Conservation (phyloP, 345 rosid species). For the Durio zibethinus region DNA sequence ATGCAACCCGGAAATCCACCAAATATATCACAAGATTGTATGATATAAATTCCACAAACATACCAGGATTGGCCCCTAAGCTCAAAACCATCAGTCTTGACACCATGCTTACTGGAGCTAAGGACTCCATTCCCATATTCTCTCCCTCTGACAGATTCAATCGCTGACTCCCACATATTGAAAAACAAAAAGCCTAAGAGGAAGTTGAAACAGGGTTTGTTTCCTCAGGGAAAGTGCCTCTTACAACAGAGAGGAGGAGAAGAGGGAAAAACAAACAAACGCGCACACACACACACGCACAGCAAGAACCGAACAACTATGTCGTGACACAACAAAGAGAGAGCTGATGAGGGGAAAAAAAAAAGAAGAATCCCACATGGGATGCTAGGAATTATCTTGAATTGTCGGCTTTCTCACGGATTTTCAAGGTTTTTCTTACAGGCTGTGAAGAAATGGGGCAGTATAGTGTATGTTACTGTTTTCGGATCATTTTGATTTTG, state of each 20-base stretch:
- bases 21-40: neutral
- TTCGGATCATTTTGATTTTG: conserved; percentile 18
- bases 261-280: neutral
- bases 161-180: conserved; percentile 93
- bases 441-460: conserved; percentile 59
- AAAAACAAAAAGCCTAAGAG: neutral
- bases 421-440: conserved; percentile 27
- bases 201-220: conserved; percentile 6
- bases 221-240: neutral
- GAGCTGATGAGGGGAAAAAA: neutral
- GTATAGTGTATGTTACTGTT: conserved; percentile 12
- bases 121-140: conserved; percentile 74
- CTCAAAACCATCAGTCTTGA: conserved; percentile 87
- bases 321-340: neutral
- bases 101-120: conserved; percentile 55
- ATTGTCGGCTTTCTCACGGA: conserved; percentile 46
- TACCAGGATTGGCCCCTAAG: conserved; percentile 87
- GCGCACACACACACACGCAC: too few relatives aligned
- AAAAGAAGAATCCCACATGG: conserved; percentile 51
- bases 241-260: conserved; percentile 4
- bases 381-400: conserved; percentile 45
- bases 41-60: neutral
- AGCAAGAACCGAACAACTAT: neutral
- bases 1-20: neutral
- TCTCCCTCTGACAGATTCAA: conserved; percentile 55